Conservation (phyloP, 768 basidiomycete species). For the Suillus discolor region DNA sequence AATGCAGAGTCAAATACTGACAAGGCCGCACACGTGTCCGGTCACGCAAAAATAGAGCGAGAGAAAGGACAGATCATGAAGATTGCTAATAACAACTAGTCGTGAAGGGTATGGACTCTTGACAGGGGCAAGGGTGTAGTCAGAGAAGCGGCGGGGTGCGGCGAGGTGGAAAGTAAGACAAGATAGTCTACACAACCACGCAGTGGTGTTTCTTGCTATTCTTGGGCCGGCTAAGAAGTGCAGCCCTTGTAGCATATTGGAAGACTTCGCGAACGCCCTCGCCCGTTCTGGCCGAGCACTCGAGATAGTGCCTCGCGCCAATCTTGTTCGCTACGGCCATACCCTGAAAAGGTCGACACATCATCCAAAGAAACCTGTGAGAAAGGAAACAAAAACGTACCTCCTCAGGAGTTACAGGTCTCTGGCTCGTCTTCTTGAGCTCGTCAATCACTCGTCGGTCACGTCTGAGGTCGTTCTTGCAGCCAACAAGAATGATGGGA, state of each 20-base stretch:
- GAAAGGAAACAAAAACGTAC: slow-evolving; percentile 39
- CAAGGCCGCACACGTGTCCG: slow-evolving; percentile 2
- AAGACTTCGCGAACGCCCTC: slow-evolving; percentile 99
- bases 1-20: slow-evolving; percentile 7
- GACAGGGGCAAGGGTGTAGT: slow-evolving; percentile 17
- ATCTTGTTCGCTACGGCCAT: slow-evolving; percentile 97
- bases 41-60: slow-evolving; percentile 20
- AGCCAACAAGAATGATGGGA: slow-evolving; percentile 96
- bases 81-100: slow-evolving; percentile 37
- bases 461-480: slow-evolving; percentile 97
- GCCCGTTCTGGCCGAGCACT: slow-evolving; percentile 95
- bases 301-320: slow-evolving; percentile 93
- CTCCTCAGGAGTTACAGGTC: slow-evolving; percentile 94
- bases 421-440: slow-evolving; percentile 90
- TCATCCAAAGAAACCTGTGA: slow-evolving; percentile 7
- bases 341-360: slow-evolving; percentile 55
- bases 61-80: slow-evolving; percentile 37
- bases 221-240: slow-evolving; percentile 67
- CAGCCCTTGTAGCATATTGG: slow-evolving; percentile 94
- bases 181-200: slow-evolving; percentile 45
- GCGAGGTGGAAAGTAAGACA: slow-evolving; percentile 18
- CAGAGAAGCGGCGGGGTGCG: slow-evolving; percentile 16
- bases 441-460: slow-evolving; percentile 94
- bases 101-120: slow-evolving; percentile 41
- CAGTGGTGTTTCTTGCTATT: slow-evolving; percentile 44